These are phyloP conservation scores for Debaryomycetaceae sp. DNA, from an alignment of 1,139 yeast genomes.

Conservation along the genomic window DNA sequence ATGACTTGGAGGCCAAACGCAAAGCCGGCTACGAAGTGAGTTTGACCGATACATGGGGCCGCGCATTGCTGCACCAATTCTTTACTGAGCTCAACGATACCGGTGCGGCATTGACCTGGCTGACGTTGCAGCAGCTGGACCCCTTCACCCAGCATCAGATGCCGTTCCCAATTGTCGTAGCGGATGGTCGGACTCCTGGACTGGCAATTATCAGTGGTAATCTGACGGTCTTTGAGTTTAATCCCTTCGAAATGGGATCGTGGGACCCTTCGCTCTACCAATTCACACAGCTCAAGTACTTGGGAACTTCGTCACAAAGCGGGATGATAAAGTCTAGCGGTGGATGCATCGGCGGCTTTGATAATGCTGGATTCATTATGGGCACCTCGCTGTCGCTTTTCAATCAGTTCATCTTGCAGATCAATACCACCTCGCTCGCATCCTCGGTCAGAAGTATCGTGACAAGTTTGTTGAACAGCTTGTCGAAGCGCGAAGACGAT, in stretches of 20 bases:
- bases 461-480: conserved; percentile 7
- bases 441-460: conserved; percentile 8
- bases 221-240: conserved; percentile 69
- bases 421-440: conserved; percentile 13
- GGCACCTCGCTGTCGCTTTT: conserved; percentile 37
- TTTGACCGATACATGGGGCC: conserved; percentile 91
- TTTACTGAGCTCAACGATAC: conserved; percentile 45
- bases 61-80: conserved; percentile 70
- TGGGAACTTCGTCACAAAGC: conserved; percentile 56
- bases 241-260: conserved; percentile 77
- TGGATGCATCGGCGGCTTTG: conserved; percentile 24
- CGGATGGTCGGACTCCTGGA: conserved; percentile 72
- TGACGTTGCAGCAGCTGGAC: conserved; percentile 42
- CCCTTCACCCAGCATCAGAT: conserved; percentile 49
- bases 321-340: conserved; percentile 29
- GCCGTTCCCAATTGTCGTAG: conserved; percentile 78
- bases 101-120: conserved; percentile 58
- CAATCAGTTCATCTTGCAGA: conserved; percentile 16
- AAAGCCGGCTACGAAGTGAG: conserved; percentile 72
- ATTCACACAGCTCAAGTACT: conserved; percentile 57
- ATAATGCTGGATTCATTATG: conserved; percentile 35
- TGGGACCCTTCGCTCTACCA: conserved; percentile 73
- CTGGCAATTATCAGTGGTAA: conserved; percentile 44
- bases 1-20: conserved; percentile 47
- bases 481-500: conserved; percentile 9